These are phyloP conservation scores for Hibiscus syriacus DNA, from an alignment of 345 rosid genomes.

Conservation along the genomic window DNA sequence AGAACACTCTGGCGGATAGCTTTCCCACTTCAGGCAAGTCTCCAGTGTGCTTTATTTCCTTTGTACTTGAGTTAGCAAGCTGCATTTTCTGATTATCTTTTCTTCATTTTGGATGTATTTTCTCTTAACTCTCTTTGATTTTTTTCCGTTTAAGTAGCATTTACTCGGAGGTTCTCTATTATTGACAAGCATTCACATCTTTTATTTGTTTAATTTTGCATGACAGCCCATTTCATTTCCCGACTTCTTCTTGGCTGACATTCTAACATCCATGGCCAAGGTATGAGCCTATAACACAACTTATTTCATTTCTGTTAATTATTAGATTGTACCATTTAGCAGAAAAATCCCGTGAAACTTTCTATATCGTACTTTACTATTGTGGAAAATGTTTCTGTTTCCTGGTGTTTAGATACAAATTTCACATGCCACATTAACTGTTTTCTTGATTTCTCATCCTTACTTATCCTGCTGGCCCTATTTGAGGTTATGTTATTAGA, in stretches of 20 bases:
- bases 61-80: background rate
- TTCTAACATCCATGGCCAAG: conserved; percentile 94
- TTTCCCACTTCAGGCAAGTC: conserved; percentile 85
- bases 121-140: background rate
- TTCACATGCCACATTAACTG: background rate
- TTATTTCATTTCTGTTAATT: background rate
- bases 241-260: conserved; percentile 94
- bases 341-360: background rate
- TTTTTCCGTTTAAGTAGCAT: background rate
- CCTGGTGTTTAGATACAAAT: background rate
- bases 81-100: background rate
- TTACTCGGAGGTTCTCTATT: background rate
- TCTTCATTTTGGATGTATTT: background rate
- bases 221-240: conserved; percentile 84
- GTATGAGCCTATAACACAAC: conserved; percentile 29
- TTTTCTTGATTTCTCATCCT: background rate
- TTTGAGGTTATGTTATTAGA: background rate
- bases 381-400: background rate
- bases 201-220: conserved; percentile 11
- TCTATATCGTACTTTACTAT: background rate
- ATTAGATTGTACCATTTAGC: background rate
- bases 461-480: background rate
- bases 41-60: background rate
- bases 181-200: background rate
- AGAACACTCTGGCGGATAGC: conserved; percentile 89